Conservation (phyloP, 768 basidiomycete genomes). For the Boletus subparvulus region DNA sequence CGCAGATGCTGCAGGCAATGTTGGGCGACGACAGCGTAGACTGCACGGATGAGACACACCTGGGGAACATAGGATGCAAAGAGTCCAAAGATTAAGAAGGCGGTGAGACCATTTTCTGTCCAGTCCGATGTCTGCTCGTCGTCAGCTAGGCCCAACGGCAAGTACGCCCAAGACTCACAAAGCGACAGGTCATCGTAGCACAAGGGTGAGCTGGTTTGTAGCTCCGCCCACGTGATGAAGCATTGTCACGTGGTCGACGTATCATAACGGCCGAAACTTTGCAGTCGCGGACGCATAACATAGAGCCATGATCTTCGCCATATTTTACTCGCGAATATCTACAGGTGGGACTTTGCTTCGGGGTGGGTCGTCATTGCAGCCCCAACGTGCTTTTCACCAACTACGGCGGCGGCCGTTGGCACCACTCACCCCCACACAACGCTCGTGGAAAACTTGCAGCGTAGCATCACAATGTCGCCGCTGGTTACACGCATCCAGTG, state of each 20-base stretch:
- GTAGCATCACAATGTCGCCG: background rate
- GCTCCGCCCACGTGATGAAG: slow-evolving; percentile 5
- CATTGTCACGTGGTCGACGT: background rate
- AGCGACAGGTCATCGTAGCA: slow-evolving; percentile 10
- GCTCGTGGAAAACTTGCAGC: background rate
- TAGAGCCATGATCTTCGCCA: background rate
- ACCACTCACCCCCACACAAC: background rate
- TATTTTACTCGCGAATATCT: slow-evolving; percentile 7
- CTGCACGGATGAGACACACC: slow-evolving; percentile 35
- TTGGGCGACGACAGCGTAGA: background rate
- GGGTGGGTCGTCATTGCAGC: background rate
- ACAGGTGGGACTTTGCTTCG: background rate
- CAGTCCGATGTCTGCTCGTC: slow-evolving; percentile 65
- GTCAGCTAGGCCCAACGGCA: background rate
- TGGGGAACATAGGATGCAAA: slow-evolving; percentile 84
- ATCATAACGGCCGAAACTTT: no score
- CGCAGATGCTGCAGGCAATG: slow-evolving; percentile 59
- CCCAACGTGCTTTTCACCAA: slow-evolving; percentile 15
- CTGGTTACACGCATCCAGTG: slow-evolving; percentile 17
- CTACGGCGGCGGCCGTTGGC: background rate
- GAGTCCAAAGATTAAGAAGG: slow-evolving; percentile 68
- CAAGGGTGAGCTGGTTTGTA: background rate
- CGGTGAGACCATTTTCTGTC: slow-evolving; percentile 59
- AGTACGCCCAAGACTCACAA: slow-evolving; percentile 12
- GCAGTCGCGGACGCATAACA: no score